Evolutionary conservation across 176 grass and related monocot species (phyloP).

Genomic region (Carex pumila): DNA sequence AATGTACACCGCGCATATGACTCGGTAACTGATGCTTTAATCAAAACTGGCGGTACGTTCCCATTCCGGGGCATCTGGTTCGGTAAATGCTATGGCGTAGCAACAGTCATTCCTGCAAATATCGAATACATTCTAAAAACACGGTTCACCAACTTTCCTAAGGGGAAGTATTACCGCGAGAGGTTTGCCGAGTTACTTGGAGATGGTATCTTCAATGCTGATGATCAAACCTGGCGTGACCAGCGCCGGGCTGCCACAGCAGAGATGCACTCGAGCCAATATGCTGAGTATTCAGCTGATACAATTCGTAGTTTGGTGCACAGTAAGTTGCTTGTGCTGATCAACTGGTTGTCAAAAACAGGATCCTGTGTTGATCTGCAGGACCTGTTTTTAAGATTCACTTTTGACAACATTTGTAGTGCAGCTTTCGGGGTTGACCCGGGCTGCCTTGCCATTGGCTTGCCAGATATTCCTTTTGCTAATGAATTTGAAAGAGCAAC

Average conservation of each 20-base stretch:
- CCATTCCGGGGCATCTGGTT: constrained; percentile 70
- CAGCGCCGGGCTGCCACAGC: constrained; percentile 58
- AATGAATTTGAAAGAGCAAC: constrained; percentile 71
- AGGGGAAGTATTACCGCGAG: constrained; percentile 77
- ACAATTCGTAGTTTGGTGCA: constrained; percentile 41
- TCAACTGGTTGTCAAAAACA: constrained; percentile 2
- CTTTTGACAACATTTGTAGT: constrained; percentile 84
- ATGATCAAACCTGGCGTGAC: constrained; percentile 48
- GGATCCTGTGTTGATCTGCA: constrained; percentile 45
- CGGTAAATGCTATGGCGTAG: constrained; percentile 40
- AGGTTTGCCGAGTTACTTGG: constrained; percentile 77
- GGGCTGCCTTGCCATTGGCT: constrained; percentile 57
- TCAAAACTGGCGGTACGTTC: constrained; percentile 52
- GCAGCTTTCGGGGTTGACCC: constrained; percentile 61
- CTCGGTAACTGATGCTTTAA: constrained; percentile 34
- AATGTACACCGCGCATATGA: constrained; percentile 44
- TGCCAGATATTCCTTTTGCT: constrained; percentile 80
- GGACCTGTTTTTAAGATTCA: constrained; percentile 76
- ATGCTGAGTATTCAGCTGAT: constrained; percentile 36
- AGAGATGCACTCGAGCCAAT: constrained; percentile 81
- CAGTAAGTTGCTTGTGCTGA: constrained; percentile 34
- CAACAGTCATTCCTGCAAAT: constrained; percentile 54
- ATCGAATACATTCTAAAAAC: constrained; percentile 68
- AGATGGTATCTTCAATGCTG: constrained; percentile 84
- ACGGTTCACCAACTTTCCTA: constrained; percentile 82